Percentiles rank a stretch among this genome's conserved stretches.
Evolutionary conservation across 495 filamentous ascomycete species (phyloP).

Genomic region (Choiromyces venosus): DNA sequence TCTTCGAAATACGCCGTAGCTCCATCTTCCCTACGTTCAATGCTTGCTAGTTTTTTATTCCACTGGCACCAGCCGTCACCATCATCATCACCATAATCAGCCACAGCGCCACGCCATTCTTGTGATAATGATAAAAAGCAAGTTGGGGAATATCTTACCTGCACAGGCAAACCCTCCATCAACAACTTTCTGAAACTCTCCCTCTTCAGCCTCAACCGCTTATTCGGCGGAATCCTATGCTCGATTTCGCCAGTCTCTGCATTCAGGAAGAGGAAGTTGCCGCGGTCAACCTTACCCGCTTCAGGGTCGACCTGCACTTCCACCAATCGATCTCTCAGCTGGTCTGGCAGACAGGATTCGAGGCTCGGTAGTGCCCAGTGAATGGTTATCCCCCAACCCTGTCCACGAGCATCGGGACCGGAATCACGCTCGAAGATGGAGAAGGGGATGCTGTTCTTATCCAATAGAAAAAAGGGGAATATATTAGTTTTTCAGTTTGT

Average conservation of each 20-base stretch:
- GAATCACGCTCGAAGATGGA: conserved; percentile 55
- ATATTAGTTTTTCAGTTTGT: not conserved
- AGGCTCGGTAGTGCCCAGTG: conserved; percentile 52
- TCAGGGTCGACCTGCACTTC: conserved; percentile 51
- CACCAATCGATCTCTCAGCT: conserved; percentile 45
- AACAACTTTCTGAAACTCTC: conserved; percentile 49
- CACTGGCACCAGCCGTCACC: conserved; percentile 33
- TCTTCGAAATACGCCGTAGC: conserved; percentile 53
- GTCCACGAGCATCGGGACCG: conserved; percentile 45
- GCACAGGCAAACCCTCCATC: conserved; percentile 49
- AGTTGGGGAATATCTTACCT: conserved; percentile 22
- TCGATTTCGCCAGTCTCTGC: conserved; percentile 48
- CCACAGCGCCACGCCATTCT: not conserved
- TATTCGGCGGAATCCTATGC: conserved; percentile 49
- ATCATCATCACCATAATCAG: not conserved
- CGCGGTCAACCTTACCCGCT: conserved; percentile 47
- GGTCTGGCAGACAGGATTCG: conserved; percentile 46
- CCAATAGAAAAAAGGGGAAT: not conserved
- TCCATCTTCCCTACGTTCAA: conserved; percentile 42
- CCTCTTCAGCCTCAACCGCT: conserved; percentile 51
- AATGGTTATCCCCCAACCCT: conserved; percentile 57
- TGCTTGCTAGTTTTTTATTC: conserved; percentile 46
- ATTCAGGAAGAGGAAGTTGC: conserved; percentile 54
- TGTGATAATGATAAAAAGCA: not conserved
- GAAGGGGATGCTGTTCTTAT: conserved; percentile 41